A percentile compares a stretch with the other conserved stretches of the same genome.
Evolutionary conservation across 2,329 filamentous ascomycete genomes (phyloP).

Genomic region (Ophiostoma tasmaniense): DNA sequence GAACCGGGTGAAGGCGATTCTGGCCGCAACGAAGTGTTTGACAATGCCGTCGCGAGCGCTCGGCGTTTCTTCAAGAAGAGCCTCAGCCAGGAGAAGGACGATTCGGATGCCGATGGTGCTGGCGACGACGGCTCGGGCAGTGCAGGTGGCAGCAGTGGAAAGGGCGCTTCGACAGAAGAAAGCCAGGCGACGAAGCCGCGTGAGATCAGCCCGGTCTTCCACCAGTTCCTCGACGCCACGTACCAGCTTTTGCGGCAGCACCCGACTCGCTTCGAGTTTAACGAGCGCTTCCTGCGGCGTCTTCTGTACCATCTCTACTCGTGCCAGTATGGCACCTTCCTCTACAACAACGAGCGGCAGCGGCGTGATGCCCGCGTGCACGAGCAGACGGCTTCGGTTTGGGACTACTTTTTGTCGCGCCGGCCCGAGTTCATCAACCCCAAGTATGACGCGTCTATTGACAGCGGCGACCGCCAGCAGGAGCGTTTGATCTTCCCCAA

Average conservation of each 20-base stretch:
- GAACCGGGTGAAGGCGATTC: conserved; percentile 51
- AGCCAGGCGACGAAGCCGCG: conserved; percentile 69
- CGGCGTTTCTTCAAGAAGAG: conserved; percentile 86
- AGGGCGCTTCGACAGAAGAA: conserved; percentile 30
- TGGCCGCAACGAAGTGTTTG: conserved; percentile 63
- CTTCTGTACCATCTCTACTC: conserved; percentile 91
- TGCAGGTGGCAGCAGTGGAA: conserved; percentile 25
- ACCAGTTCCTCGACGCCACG: conserved; percentile 90
- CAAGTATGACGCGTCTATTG: conserved; percentile 63
- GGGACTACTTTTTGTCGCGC: conserved; percentile 87
- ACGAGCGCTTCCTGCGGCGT: conserved; percentile 82
- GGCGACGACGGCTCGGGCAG: conserved; percentile 29
- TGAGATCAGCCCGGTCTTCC: conserved; percentile 92
- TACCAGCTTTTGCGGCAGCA: conserved; percentile 84
- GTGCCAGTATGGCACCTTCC: conserved; percentile 92
- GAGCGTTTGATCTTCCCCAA: conserved; percentile 79
- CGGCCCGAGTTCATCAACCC: conserved; percentile 74
- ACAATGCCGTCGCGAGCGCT: conserved; percentile 75
- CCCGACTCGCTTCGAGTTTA: conserved; percentile 88
- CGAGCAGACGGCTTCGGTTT: conserved; percentile 76
- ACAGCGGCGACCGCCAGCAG: conserved; percentile 70
- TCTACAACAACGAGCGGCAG: conserved; percentile 91
- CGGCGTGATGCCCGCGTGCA: conserved; percentile 60
- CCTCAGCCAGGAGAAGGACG: conserved; percentile 49
- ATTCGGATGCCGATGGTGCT: conserved; percentile 50